Conservation (phyloP, 108 stramenopile species). For the Skeletonema tropicum region DNA sequence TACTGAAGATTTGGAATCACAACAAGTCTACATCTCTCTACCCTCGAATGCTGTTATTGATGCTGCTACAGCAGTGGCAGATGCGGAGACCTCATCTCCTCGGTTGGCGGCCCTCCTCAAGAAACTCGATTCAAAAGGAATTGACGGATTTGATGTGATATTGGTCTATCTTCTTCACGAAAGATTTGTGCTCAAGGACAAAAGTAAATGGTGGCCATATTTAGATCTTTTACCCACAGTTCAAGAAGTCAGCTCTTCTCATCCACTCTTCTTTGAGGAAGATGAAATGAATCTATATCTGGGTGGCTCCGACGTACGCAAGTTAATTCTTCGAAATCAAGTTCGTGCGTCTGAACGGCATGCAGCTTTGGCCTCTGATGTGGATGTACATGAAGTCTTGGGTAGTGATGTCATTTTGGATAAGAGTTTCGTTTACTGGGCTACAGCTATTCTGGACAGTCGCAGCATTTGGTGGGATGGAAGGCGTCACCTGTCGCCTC, state of each 20-base stretch:
- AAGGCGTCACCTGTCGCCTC: slow-evolving; percentile 72
- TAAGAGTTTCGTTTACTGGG: slow-evolving; percentile 61
- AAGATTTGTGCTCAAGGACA: slow-evolving; percentile 50
- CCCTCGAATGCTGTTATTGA: slow-evolving; percentile 54
- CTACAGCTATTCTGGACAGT: slow-evolving; percentile 64
- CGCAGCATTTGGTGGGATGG: slow-evolving; percentile 85
- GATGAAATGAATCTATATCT: slow-evolving; percentile 50
- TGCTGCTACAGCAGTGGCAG: slow-evolving; percentile 36
- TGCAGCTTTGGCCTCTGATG: slow-evolving; percentile 25
- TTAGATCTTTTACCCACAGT: slow-evolving; percentile 61
- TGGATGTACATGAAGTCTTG: slow-evolving; percentile 43
- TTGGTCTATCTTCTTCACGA: slow-evolving; percentile 69
- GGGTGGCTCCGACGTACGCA: slow-evolving; percentile 47
- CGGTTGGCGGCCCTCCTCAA: slow-evolving; percentile 12
- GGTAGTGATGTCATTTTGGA: slow-evolving; percentile 54
- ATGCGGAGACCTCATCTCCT: slow-evolving; percentile 11
- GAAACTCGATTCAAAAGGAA: slow-evolving; percentile 17
- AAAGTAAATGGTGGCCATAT: slow-evolving; percentile 77
- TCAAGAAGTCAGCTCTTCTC: slow-evolving; percentile 33
- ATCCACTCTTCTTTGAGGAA: slow-evolving; percentile 46
- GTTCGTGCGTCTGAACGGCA: slow-evolving; percentile 23
- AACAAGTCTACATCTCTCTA: slow-evolving; percentile 62
- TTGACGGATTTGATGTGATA: slow-evolving; percentile 63
- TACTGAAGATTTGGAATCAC: slow-evolving; percentile 46
- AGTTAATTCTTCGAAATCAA: slow-evolving; percentile 27